phyloP scores from a whole-genome alignment of 1,284 basidiomycete species.

The Leccinum angustisporum region DNA sequence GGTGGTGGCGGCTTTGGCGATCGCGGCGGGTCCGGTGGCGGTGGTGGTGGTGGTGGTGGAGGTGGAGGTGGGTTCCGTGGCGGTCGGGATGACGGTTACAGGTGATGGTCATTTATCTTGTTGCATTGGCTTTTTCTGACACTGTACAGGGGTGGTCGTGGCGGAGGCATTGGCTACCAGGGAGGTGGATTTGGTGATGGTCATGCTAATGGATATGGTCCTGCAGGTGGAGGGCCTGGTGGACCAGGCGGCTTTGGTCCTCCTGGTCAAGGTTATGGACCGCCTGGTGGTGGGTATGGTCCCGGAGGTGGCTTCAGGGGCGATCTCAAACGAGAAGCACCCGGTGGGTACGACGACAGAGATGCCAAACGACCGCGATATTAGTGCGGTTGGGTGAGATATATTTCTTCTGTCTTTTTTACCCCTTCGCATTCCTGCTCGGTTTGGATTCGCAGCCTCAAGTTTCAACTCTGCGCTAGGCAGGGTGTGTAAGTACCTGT shows the following conservation, averaged over 20 bases:
- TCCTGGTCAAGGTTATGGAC: slow-evolving; percentile 35
- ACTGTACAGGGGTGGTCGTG: slow-evolving; percentile 56
- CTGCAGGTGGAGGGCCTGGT: slow-evolving; percentile 42
- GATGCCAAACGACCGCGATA: slow-evolving; percentile 80
- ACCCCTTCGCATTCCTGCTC: slow-evolving; percentile 19
- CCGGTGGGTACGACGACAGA: slow-evolving; percentile 76
- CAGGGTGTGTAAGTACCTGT: slow-evolving; percentile 36
- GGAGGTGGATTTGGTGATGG: slow-evolving; percentile 61
- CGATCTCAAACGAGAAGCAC: slow-evolving; percentile 66
- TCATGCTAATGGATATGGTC: slow-evolving; percentile 56
- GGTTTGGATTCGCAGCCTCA: slow-evolving; percentile 29
- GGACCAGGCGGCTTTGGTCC: slow-evolving; percentile 53
- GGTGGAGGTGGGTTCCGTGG: neutral
- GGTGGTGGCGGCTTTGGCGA: slow-evolving; percentile 39
- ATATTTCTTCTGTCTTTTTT: slow-evolving; percentile 20
- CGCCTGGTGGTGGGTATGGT: slow-evolving; percentile 37
- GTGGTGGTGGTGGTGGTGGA: slow-evolving; percentile 6
- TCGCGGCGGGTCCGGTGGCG: slow-evolving; percentile 39
- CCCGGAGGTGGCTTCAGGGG: slow-evolving; percentile 54
- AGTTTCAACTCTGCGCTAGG: slow-evolving; percentile 33
- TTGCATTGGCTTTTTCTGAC: slow-evolving; percentile 26
- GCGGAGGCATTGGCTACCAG: slow-evolving; percentile 70
- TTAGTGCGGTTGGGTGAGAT: slow-evolving; percentile 48
- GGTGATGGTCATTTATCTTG: slow-evolving; percentile 38
- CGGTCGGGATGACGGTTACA: slow-evolving; percentile 49